phyloP scores from a whole-genome alignment of 2,329 filamentous ascomycete species.

The Ascochyta lentis region DNA sequence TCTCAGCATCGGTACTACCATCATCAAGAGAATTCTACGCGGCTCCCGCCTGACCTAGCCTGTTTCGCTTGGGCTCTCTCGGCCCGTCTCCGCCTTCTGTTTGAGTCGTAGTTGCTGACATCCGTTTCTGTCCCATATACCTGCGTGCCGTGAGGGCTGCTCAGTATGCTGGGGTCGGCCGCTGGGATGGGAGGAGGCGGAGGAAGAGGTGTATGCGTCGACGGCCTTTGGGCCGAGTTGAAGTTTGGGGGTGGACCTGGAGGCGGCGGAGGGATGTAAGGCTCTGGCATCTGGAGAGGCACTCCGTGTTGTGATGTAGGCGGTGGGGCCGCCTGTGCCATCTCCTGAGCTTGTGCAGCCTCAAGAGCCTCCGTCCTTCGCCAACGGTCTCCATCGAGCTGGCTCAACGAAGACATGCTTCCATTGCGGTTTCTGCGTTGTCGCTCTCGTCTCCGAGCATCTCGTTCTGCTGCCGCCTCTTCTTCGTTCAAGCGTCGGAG shows the following conservation, averaged over 20 bases:
- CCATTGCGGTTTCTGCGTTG: conserved; percentile 47
- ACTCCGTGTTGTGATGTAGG: conserved; percentile 31
- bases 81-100: conserved; percentile 48
- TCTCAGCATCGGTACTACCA: background rate
- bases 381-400: conserved; percentile 48
- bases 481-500: conserved; percentile 66
- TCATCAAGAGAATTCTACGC: conserved; percentile 50
- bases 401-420: conserved; percentile 50
- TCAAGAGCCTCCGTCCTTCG: conserved; percentile 49
- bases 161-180: conserved; percentile 41
- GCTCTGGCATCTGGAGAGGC: conserved; percentile 39
- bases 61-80: conserved; percentile 50
- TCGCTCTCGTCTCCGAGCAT: conserved; percentile 59
- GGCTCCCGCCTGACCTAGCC: conserved; percentile 44
- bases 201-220: conserved; percentile 30
- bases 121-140: conserved; percentile 49
- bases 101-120: conserved; percentile 49
- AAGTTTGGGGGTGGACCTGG: conserved; percentile 39
- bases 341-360: conserved; percentile 42
- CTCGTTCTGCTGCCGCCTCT: conserved; percentile 66
- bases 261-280: conserved; percentile 40
- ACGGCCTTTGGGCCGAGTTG: conserved; percentile 7
- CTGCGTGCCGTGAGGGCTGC: conserved; percentile 45
- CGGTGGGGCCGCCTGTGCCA: conserved; percentile 28
- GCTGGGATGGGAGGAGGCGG: conserved; percentile 47